Evolutionary conservation across 2,329 filamentous ascomycete species (phyloP).

Genomic region (Aureobasidium zeae): DNA sequence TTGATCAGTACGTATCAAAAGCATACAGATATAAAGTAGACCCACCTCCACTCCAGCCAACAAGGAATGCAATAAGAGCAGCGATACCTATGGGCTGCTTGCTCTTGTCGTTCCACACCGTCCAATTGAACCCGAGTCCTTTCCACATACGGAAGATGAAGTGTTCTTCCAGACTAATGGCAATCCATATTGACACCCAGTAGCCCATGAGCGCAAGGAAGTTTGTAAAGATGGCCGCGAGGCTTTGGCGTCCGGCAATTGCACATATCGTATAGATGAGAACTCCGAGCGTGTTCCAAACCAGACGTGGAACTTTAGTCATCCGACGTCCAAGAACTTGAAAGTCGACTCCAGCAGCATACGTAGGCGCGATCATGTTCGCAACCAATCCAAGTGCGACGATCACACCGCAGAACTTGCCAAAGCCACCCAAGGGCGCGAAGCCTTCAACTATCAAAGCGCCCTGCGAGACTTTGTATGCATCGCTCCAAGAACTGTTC

Average conservation of each 20-base stretch:
- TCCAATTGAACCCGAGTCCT: slow-evolving; percentile 48
- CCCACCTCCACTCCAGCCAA: slow-evolving; percentile 52
- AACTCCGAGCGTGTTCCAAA: slow-evolving; percentile 56
- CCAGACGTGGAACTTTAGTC: slow-evolving; percentile 49
- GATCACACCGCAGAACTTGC: slow-evolving; percentile 57
- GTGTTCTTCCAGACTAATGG: slow-evolving; percentile 53
- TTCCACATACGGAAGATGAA: slow-evolving; percentile 47
- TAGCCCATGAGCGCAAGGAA: slow-evolving; percentile 64
- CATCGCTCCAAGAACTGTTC: slow-evolving; percentile 46
- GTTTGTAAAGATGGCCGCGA: slow-evolving; percentile 58
- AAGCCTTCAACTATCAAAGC: slow-evolving; percentile 57
- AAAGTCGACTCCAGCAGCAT: slow-evolving; percentile 57
- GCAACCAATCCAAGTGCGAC: slow-evolving; percentile 55
- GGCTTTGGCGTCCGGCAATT: slow-evolving; percentile 50
- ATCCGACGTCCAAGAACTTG: slow-evolving; percentile 55
- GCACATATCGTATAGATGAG: slow-evolving; percentile 57
- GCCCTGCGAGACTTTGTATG: slow-evolving; percentile 51
- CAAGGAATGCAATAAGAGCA: slow-evolving; percentile 50
- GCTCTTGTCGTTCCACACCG: slow-evolving; percentile 48
- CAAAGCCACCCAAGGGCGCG: slow-evolving; percentile 50
- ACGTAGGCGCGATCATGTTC: slow-evolving; percentile 57
- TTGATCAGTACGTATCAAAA: slow-evolving; percentile 20
- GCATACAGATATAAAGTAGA: background rate
- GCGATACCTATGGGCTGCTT: slow-evolving; percentile 55
- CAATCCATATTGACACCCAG: slow-evolving; percentile 58